Evolutionary conservation across 495 filamentous ascomycete genomes (phyloP).

Genomic region (Trichoderma erinaceum): DNA sequence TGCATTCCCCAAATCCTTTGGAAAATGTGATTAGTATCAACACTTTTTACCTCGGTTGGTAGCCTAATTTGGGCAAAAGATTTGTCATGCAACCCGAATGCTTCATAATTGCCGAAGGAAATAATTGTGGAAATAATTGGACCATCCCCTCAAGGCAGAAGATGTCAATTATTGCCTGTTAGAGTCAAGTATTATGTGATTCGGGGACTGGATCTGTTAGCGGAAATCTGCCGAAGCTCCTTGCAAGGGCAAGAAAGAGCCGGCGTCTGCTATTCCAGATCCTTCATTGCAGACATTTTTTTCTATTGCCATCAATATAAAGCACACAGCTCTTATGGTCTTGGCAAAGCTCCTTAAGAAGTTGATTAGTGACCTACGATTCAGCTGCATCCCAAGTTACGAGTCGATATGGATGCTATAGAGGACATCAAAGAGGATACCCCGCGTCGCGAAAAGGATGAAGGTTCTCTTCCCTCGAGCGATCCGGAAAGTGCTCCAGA

Average conservation of each 20-base stretch:
- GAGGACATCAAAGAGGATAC: not conserved
- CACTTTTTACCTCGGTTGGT: not conserved
- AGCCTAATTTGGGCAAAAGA: not conserved
- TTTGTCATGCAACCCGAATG: not conserved
- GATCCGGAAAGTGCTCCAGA: not conserved
- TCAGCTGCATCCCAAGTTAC: not conserved
- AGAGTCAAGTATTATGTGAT: too few relatives aligned
- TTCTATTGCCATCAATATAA: not conserved
- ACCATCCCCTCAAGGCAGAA: not conserved
- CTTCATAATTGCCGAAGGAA: not conserved
- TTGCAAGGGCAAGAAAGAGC: too few relatives aligned
- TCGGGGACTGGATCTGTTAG: too few relatives aligned
- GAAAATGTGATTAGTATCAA: not conserved
- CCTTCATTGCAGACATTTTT: too few relatives aligned
- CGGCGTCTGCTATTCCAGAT: too few relatives aligned
- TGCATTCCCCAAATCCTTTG: too few relatives aligned
- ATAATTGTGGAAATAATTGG: slow-evolving; percentile 2
- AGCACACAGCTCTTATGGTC: not conserved
- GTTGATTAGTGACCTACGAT: not conserved
- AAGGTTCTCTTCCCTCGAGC: not conserved
- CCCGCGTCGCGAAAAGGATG: not conserved
- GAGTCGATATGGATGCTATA: not conserved
- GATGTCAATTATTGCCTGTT: too few relatives aligned
- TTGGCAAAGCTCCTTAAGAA: not conserved
- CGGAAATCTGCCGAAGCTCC: too few relatives aligned